Evolutionary conservation across 2,329 filamentous ascomycete genomes (phyloP).

Genomic region (Neophaeococcomyces mojaviensis): DNA sequence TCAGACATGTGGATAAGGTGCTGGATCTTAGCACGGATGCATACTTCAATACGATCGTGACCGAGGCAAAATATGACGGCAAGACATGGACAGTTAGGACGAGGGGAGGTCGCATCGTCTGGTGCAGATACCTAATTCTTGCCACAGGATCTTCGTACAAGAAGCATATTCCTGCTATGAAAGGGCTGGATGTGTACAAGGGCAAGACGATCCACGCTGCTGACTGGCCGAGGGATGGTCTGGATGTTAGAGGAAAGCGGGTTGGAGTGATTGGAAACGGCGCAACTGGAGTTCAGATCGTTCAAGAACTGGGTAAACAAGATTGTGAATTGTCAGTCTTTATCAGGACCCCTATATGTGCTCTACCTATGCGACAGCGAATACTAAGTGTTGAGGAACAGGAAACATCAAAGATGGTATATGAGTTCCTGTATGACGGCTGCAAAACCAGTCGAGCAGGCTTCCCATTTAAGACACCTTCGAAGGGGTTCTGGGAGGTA

Average conservation of each 20-base stretch:
- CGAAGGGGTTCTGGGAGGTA: constrained; percentile 47
- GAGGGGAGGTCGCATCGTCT: constrained; percentile 25
- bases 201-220: constrained; percentile 54
- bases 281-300: constrained; percentile 55
- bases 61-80: constrained; percentile 26
- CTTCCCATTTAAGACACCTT: constrained; percentile 10
- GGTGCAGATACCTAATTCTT: constrained; percentile 16
- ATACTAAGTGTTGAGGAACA: constrained; percentile 45
- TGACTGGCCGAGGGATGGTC: constrained; percentile 47
- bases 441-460: not conserved
- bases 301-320: constrained; percentile 51
- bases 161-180: constrained; percentile 54
- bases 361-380: constrained; percentile 52
- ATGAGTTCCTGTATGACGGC: not conserved
- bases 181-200: constrained; percentile 51
- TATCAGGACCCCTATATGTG: constrained; percentile 59
- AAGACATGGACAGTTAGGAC: constrained; percentile 34
- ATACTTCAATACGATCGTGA: constrained; percentile 26
- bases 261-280: constrained; percentile 59
- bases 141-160: constrained; percentile 32
- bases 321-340: constrained; percentile 45
- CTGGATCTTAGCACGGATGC: constrained; percentile 34
- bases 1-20: constrained; percentile 33
- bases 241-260: constrained; percentile 41
- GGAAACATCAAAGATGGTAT: constrained; percentile 16